Percentiles rank a stretch among this genome's conserved stretches.
Evolutionary conservation across 225 moss, liverwort and hornwort species (phyloP).

Genomic region (Straminergon stramineum): DNA sequence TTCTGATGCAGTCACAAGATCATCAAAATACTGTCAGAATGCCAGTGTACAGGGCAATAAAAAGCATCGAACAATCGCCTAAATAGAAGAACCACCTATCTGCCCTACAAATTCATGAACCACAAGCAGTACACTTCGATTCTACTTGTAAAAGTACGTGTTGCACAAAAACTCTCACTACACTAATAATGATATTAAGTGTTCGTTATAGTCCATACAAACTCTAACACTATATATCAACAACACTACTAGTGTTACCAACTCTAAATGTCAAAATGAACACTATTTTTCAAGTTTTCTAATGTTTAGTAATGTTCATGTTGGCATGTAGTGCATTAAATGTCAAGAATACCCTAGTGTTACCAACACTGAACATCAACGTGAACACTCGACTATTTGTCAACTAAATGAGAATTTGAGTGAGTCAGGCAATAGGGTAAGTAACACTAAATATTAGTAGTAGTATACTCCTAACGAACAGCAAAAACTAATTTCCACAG

Average conservation of each 20-base stretch:
- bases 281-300: not conserved
- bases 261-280: not conserved
- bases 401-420: not conserved
- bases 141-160: not conserved
- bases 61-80: not conserved
- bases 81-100: not conserved
- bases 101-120: not conserved
- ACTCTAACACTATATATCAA: not conserved
- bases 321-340: not conserved
- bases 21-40: not conserved
- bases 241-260: not conserved
- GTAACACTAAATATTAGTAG: not conserved
- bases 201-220: not conserved
- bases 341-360: not conserved
- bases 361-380: not conserved
- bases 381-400: not conserved
- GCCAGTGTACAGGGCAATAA: not conserved
- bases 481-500: not conserved
- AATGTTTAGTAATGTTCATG: not conserved
- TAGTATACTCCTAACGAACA: not conserved
- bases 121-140: not conserved
- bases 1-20: not conserved
- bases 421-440: not conserved
- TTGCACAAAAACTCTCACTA: not conserved
- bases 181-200: not conserved